Evolutionary conservation across 805 yeast species (phyloP).

Genomic region (Spathaspora sp.): DNA sequence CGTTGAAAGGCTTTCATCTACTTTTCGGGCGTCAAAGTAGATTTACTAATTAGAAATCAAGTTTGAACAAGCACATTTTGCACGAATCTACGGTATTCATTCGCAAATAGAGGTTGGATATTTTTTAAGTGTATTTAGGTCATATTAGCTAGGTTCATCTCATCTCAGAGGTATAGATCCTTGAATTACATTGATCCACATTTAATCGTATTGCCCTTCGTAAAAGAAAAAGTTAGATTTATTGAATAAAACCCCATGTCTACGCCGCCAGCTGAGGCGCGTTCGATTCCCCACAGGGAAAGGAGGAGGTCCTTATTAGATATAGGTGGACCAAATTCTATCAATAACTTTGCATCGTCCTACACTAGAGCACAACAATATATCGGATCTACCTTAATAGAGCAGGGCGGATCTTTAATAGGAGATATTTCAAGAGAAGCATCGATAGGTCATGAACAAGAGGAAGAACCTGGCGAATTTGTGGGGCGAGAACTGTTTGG

Average conservation of each 20-base stretch:
- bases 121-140: background rate
- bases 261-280: background rate
- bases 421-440: conserved; percentile 15
- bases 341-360: conserved; percentile 38
- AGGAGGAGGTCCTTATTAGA: conserved; percentile 29
- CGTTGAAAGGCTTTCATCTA: too few relatives aligned
- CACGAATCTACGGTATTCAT: too few relatives aligned
- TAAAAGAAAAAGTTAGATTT: background rate
- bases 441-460: conserved; percentile 8
- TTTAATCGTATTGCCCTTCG: too few relatives aligned
- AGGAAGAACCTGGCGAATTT: conserved; percentile 8
- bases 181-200: background rate
- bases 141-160: background rate
- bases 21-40: too few relatives aligned
- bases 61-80: too few relatives aligned
- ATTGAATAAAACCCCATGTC: conserved; percentile 1
- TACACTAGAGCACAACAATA: conserved; percentile 35
- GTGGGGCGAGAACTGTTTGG: background rate
- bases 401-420: conserved; percentile 9
- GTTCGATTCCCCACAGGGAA: background rate
- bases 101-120: background rate
- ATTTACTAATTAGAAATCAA: background rate
- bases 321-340: conserved; percentile 32
- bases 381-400: conserved; percentile 15
- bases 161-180: background rate